Evolutionary conservation across 2,329 filamentous ascomycete species (phyloP), one percentile per base, ranked within the genome.

Genomic region (Colletotrichum abscissum): DNA sequence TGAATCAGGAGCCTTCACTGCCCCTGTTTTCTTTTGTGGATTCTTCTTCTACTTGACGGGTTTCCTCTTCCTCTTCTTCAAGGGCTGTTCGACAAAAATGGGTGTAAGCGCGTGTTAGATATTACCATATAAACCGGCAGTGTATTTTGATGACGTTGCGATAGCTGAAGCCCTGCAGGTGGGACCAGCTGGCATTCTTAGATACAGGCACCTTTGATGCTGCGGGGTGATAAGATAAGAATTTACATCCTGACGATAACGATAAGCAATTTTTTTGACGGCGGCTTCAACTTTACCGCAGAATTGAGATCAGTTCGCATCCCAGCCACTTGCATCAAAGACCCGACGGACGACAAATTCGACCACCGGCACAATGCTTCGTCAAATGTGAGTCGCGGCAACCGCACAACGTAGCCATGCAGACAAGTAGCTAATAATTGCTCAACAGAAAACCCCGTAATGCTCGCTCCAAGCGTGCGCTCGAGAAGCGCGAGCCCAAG

Each of bases 401-500:
- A 5, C 4, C 3, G 58, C 16, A 12, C 11, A 26, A 5, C 7
- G n/a, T 12, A 42, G 24, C 16, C 19, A 33, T 3, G n/a, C 22
- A 19, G 22, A 19, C 28, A 9, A 14, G 16, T 1, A 19, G 26
- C 58, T 76, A 22, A 73, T 11, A 8, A 42, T 12, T 2, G 0
- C 2, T 1, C 16, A 22, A 62, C 56, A 90, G 88, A 81, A 90
- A 90, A 84, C 89, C 89, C 76, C 87, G 88, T 75, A 91, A 90
- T 84, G 95, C 96, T 78, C 95, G 97, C 87, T 97, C 95, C 72
- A 98, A 98, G 89, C 93, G 97, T 78, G 95, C 94, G 76, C 92
- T 98, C 81, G 97, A 97, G 82, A 96, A 97, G 85, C 94, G 94
- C 80, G 95, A 94, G 80, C 94, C 97, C 71, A 97, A 98, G 84